phyloP scores from a whole-genome alignment of 345 rosid genomes.

The Sapria himalayana region DNA sequence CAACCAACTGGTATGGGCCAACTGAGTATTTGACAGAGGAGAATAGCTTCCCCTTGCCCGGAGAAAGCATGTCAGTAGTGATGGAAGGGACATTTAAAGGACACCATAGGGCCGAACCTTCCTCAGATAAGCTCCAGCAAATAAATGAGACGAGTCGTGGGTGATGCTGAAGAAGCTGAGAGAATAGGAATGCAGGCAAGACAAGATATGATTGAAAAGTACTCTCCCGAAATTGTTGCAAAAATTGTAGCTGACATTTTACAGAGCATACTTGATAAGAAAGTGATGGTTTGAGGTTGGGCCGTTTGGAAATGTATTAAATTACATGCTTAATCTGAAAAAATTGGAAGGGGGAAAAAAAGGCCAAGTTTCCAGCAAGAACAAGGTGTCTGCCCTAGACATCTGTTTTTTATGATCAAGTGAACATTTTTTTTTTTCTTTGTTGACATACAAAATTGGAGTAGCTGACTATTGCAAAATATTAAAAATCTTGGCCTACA shows the following conservation, averaged over 20 bases:
- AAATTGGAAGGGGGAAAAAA: too few species aligned
- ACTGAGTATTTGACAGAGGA: constrained; percentile 46
- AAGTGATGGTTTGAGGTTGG: too few species aligned
- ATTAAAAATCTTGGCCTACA: too few species aligned
- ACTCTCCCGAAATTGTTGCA: constrained; percentile 58
- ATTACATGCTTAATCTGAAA: too few species aligned
- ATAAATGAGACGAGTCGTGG: constrained; percentile 45
- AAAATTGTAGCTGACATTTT: constrained; percentile 25
- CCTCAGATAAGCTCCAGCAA: constrained; percentile 26
- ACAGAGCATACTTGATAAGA: constrained; percentile 15
- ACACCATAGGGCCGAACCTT: constrained; percentile 72
- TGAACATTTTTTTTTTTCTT: too few species aligned
- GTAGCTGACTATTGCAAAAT: too few species aligned
- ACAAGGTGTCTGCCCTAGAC: too few species aligned
- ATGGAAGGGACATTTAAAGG: constrained; percentile 61
- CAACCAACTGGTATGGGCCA: constrained; percentile 80
- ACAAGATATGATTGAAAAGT: constrained; percentile 46
- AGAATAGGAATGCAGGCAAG: constrained; percentile 42
- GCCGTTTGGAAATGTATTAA: too few species aligned
- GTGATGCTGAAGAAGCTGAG: constrained; percentile 30
- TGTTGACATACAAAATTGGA: too few species aligned
- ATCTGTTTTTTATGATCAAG: too few species aligned
- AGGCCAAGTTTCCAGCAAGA: too few species aligned
- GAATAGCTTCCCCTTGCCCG: constrained; percentile 50
- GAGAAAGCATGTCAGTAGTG: constrained; percentile 41